phyloP scores from a whole-genome alignment of 2,329 filamentous ascomycete species.

The Ophiostoma angusticollis region DNA sequence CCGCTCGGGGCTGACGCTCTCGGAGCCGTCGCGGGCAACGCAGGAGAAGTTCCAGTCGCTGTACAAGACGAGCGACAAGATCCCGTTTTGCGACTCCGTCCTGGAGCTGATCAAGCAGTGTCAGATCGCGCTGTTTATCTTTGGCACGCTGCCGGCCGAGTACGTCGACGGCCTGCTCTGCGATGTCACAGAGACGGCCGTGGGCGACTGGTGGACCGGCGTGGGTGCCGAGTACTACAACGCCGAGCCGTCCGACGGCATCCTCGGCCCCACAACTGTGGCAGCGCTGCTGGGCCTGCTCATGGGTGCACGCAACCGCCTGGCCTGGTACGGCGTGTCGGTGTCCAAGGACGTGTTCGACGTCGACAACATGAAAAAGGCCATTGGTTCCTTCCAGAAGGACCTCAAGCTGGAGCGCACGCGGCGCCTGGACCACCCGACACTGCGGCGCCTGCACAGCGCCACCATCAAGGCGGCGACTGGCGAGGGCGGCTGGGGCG shows the following conservation, averaged over 20 bases:
- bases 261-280: conserved; percentile 83
- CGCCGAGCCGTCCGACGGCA: conserved; percentile 82
- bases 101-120: conserved; percentile 84
- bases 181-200: conserved; percentile 79
- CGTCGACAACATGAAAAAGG: conserved; percentile 65
- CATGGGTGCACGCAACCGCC: conserved; percentile 77
- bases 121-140: conserved; percentile 77
- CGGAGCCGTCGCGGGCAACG: conserved; percentile 65
- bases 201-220: conserved; percentile 93
- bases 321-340: conserved; percentile 73
- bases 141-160: conserved; percentile 73
- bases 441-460: conserved; percentile 65
- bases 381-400: conserved; percentile 82
- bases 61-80: conserved; percentile 75
- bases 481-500: conserved; percentile 77
- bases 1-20: conserved; percentile 69
- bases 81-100: conserved; percentile 65
- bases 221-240: conserved; percentile 88
- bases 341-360: conserved; percentile 90
- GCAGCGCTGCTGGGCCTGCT: conserved; percentile 76
- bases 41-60: conserved; percentile 85
- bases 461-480: conserved; percentile 83
- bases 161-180: conserved; percentile 89
- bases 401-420: conserved; percentile 68
- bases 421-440: conserved; percentile 69